Evolutionary conservation across 78 protist species (phyloP), one percentile per base, ranked within the genome.

Genomic region (Diacronema lutheri): DNA sequence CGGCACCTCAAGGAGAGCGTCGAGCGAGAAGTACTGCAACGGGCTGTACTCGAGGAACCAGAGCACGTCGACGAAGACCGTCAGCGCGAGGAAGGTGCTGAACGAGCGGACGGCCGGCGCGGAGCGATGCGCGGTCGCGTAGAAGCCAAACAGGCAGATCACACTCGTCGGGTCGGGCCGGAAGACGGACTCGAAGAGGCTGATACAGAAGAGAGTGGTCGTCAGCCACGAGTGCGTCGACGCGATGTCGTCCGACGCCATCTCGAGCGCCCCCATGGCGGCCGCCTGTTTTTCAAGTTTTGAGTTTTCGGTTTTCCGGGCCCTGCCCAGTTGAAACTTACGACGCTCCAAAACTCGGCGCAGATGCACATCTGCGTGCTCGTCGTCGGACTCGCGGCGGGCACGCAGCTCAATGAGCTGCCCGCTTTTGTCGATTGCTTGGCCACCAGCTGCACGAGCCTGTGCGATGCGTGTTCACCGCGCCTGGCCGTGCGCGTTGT

Each of bases 111-210:
- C 13, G 31, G 79, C 50, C 7, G 50, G 50, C 16, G 23, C 25
- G 6, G 79, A 71, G 57, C 38, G 79, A 14, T 71, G 79, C 37
- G 79, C 57, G 19, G 68, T 7, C 68, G 33, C 50, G 35, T 71
- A 71, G 37, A 71, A 71, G 5, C 58, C 79, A 11, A 71, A 71
- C 25, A 71, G 79, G 58, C 58, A 41, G 37, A 71, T 35, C 19
- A 56, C 79, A 37, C 20, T 56, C 79, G 79, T 71, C 38, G 79
- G 79, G 58, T 71, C 79, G 37, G 79, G 79, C 20, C 79, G 55
- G 3, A 71, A 56, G n/a, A 71, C 25, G 58, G 41, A 13, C 16
- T 38, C 55, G 57, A 71, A 71, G 79, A 71, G 9, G 38, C 26
- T 13, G 79, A 71, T 9, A 29, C 41, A 4, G 79, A 41, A 71